phyloP scores from a whole-genome alignment of 2,329 filamentous ascomycete genomes.

The Epichloe coenophiala region DNA sequence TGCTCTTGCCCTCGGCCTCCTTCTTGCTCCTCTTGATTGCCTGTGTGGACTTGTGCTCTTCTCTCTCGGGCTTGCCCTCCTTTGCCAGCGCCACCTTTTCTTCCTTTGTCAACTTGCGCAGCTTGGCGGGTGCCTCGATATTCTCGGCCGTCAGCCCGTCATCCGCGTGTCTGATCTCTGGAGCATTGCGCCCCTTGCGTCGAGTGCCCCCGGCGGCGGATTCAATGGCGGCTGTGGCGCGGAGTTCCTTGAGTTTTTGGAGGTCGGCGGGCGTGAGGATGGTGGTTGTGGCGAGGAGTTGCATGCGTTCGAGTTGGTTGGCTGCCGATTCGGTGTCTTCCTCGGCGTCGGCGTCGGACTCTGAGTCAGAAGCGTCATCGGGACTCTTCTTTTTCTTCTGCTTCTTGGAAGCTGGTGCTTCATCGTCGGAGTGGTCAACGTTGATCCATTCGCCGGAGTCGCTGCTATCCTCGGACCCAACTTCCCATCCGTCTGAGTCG shows the following conservation, averaged over 20 bases:
- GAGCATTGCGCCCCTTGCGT: constrained; percentile 33
- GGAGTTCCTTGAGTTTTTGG: constrained; percentile 85
- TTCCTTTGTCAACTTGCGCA: constrained; percentile 79
- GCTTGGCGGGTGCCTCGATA: constrained; percentile 72
- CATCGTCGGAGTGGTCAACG: constrained; percentile 73
- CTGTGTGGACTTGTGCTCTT: constrained; percentile 74
- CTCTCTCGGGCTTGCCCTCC: constrained; percentile 65
- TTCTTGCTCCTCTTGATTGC: constrained; percentile 80
- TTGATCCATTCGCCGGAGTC: constrained; percentile 89
- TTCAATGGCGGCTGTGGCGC: constrained; percentile 57
- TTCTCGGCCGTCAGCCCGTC: constrained; percentile 82
- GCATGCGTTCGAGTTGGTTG: constrained; percentile 37
- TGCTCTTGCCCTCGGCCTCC: constrained; percentile 80
- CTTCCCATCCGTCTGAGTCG: constrained; percentile 46
- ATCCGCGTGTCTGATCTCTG: constrained; percentile 54
- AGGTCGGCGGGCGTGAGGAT: constrained; percentile 93
- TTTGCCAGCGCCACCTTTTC: constrained; percentile 74
- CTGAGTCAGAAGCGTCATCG: too few species aligned
- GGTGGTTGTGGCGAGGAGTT: constrained; percentile 76
- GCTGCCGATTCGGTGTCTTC: constrained; percentile 29
- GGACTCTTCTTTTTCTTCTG: constrained; percentile 17
- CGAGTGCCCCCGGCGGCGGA: constrained; percentile 37
- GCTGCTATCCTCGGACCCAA: constrained; percentile 43
- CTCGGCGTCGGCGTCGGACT: constrained; percentile 13
- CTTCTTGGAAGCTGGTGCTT: constrained; percentile 45